These are phyloP conservation scores for Babesia bovis DNA, from an alignment of 169 alveolate species.

Conservation along the genomic window DNA sequence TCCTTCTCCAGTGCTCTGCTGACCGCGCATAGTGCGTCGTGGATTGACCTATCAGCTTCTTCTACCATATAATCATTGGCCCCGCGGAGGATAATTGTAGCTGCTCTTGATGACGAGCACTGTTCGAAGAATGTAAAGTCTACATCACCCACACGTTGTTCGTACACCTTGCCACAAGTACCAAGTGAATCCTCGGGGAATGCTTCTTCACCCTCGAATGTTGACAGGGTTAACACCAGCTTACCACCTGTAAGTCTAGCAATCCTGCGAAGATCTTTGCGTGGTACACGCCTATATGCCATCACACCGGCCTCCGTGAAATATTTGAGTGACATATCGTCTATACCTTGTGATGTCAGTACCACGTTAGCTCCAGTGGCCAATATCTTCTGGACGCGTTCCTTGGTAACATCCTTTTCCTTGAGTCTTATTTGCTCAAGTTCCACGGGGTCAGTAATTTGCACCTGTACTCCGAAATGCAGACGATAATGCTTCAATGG, in stretches of 20 bases:
- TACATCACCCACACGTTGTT: slow-evolving; percentile 96
- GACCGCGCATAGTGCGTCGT: slow-evolving; percentile 96
- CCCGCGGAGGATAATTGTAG: slow-evolving; percentile 92
- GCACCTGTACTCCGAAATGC: slow-evolving; percentile 93
- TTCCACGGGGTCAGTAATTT: slow-evolving; percentile 94
- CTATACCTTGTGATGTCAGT: slow-evolving; percentile 97
- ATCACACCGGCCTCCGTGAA: slow-evolving; percentile 96
- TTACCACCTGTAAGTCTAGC: slow-evolving; percentile 94
- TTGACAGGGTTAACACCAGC: slow-evolving; percentile 88
- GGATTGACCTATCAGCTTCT: slow-evolving; percentile 96
- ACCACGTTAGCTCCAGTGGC: slow-evolving; percentile 98
- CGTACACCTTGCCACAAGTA: slow-evolving; percentile 88
- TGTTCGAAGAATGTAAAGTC: slow-evolving; percentile 96
- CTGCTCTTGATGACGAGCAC: slow-evolving; percentile 80
- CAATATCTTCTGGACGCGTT: slow-evolving; percentile 91
- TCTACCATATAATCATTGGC: slow-evolving; percentile 97
- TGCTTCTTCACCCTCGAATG: slow-evolving; percentile 94
- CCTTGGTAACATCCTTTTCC: slow-evolving; percentile 97
- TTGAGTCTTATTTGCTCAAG: slow-evolving; percentile 92
- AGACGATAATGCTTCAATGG: slow-evolving; percentile 93
- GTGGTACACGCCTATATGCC: slow-evolving; percentile 97
- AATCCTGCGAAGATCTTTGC: slow-evolving; percentile 92
- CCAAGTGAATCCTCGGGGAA: slow-evolving; percentile 91
- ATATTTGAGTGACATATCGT: slow-evolving; percentile 97
- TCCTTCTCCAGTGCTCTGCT: slow-evolving; percentile 89